A percentile compares a stretch with the other conserved stretches of the same genome.
Conservation (phyloP, 805 yeast species). For the Wickerhamomyces silvicola region DNA sequence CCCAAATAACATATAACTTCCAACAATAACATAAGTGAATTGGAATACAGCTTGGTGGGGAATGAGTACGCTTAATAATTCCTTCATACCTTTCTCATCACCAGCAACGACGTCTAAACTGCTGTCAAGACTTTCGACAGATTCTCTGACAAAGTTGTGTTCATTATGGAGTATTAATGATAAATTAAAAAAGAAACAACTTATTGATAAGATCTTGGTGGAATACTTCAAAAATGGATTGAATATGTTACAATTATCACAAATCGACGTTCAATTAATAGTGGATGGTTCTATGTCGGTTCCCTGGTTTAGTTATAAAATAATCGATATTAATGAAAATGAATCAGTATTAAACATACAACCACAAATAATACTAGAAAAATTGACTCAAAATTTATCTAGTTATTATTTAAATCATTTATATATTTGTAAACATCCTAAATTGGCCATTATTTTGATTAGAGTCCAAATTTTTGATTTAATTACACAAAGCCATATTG, state of each 20-base stretch:
- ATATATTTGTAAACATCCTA: slow-evolving; percentile 61
- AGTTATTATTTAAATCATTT: slow-evolving; percentile 55
- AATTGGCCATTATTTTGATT: slow-evolving; percentile 50
- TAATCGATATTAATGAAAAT: slow-evolving; percentile 20
- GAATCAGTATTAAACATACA: slow-evolving; percentile 27
- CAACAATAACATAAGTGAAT: too few species aligned
- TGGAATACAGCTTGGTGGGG: too few species aligned
- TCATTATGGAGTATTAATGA: slow-evolving; percentile 14
- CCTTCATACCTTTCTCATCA: too few species aligned
- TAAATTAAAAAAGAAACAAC: slow-evolving; percentile 2
- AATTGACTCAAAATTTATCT: slow-evolving; percentile 41
- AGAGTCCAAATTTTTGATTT: slow-evolving; percentile 66
- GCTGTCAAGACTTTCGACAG: slow-evolving; percentile 13
- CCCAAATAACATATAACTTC: too few species aligned
- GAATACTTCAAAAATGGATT: slow-evolving; percentile 48
- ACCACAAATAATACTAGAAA: slow-evolving; percentile 45
- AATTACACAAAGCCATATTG: slow-evolving; percentile 16
- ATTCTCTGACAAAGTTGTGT: slow-evolving; percentile 17
- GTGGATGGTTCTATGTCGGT: slow-evolving; percentile 46
- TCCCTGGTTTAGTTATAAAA: slow-evolving; percentile 30
- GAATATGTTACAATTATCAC: slow-evolving; percentile 61
- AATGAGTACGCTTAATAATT: too few species aligned
- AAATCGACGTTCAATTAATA: slow-evolving; percentile 58
- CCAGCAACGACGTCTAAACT: slow-evolving; percentile 10
- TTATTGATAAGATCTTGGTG: slow-evolving; percentile 18